phyloP scores from a whole-genome alignment of 2,329 filamentous ascomycete genomes.

The Macrophomina phaseolina region DNA sequence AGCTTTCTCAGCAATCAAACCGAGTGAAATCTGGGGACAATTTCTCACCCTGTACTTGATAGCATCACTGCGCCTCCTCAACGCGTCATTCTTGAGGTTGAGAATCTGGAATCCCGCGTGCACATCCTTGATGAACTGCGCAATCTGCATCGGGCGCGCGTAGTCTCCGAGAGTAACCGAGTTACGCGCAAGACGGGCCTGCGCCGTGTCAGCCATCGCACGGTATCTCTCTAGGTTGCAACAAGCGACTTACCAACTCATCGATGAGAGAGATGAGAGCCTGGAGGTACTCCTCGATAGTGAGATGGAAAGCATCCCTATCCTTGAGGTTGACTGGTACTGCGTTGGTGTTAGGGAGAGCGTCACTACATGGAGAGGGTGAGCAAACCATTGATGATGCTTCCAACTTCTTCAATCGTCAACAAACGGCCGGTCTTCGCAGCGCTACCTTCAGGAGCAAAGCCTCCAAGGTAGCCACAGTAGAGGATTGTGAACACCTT shows the following conservation, averaged over 20 bases:
- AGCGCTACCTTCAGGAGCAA: constrained; percentile 59
- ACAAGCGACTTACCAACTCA: constrained; percentile 67
- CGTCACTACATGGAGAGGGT: background rate
- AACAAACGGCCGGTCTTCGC: constrained; percentile 69
- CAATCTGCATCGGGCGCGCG: constrained; percentile 82
- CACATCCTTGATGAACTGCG: constrained; percentile 90
- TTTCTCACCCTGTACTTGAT: constrained; percentile 81
- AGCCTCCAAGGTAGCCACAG: constrained; percentile 80
- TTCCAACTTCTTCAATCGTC: constrained; percentile 86
- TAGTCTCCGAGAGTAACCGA: constrained; percentile 92
- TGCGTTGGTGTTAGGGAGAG: constrained; percentile 41
- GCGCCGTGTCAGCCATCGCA: background rate
- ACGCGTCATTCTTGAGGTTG: constrained; percentile 93
- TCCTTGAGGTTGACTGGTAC: constrained; percentile 93
- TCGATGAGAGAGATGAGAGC: constrained; percentile 86
- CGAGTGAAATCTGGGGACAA: background rate
- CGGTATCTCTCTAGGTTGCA: too few relatives aligned
- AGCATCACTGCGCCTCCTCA: constrained; percentile 86
- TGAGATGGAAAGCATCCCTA: constrained; percentile 88
- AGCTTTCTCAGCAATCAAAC: constrained; percentile 1
- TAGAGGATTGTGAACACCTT: constrained; percentile 65
- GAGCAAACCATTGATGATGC: constrained; percentile 71
- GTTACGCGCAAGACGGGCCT: constrained; percentile 88
- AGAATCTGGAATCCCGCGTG: constrained; percentile 96
- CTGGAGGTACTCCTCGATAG: constrained; percentile 95